Conservation (phyloP, 306 rosid species). For the Nissolia schottii region DNA sequence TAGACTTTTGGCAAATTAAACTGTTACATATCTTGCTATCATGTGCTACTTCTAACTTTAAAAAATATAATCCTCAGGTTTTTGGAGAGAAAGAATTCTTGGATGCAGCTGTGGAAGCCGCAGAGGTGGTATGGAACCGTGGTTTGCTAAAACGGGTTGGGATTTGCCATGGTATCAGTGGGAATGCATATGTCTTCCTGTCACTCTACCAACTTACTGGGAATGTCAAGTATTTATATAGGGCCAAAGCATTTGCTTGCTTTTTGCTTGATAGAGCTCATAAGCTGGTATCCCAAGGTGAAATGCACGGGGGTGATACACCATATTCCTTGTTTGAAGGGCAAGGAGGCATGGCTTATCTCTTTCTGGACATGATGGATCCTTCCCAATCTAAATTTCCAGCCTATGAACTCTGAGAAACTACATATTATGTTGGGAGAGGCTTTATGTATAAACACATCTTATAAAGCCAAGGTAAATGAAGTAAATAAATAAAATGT, state of each 20-base stretch:
- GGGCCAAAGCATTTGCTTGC: conserved; percentile 67
- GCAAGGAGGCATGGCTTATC: conserved; percentile 59
- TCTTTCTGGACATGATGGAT: conserved; percentile 51
- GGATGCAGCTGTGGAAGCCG: conserved; percentile 66
- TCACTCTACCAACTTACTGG: conserved; percentile 62
- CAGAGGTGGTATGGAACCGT: conserved; percentile 56
- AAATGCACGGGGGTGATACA: conserved; percentile 65
- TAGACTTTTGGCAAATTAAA: background rate
- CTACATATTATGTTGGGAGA: background rate
- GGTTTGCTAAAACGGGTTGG: conserved; percentile 64
- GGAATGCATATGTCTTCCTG: conserved; percentile 60
- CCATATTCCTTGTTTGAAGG: conserved; percentile 69
- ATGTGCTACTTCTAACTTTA: background rate
- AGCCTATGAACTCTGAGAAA: conserved; percentile 49
- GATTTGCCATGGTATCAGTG: conserved; percentile 72
- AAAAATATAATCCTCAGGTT: conserved; percentile 33
- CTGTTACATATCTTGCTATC: background rate
- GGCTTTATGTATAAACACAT: background rate
- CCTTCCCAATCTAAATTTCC: conserved; percentile 58
- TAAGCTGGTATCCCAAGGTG: conserved; percentile 51
- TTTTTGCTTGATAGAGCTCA: conserved; percentile 61
- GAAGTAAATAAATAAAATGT: background rate
- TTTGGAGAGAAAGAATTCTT: conserved; percentile 52
- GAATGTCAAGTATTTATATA: conserved; percentile 39
- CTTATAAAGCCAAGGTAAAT: background rate